Conservation (phyloP, 805 yeast species). For the Wickerhamiella spandovensis region DNA sequence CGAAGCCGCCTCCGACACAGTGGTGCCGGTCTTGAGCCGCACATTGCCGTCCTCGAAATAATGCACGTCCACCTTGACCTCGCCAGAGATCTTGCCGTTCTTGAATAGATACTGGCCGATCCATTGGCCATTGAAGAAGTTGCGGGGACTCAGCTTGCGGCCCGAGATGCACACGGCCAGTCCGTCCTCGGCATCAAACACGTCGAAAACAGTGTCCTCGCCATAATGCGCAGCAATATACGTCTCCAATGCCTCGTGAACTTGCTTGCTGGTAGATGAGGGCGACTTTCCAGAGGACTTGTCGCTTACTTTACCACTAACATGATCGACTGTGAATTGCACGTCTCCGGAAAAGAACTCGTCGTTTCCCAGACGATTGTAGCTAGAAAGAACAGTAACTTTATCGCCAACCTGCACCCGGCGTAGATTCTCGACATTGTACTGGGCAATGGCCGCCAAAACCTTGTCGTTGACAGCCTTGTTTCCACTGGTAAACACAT, state of each 20-base stretch:
- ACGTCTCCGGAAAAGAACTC: constrained; percentile 20
- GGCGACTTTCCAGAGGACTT: constrained; percentile 5
- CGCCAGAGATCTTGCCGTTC: constrained; percentile 23
- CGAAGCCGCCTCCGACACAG: constrained; percentile 10
- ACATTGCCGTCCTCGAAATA: constrained; percentile 96
- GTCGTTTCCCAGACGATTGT: constrained; percentile 11
- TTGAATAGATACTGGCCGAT: constrained; percentile 45
- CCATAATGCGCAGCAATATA: constrained; percentile 58
- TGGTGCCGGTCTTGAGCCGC: constrained; percentile 41
- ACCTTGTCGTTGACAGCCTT: constrained; percentile 10
- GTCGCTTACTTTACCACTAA: constrained; percentile 13
- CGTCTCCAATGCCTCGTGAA: constrained; percentile 24
- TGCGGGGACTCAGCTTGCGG: constrained; percentile 54
- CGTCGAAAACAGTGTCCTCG: constrained; percentile 30
- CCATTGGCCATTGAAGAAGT: constrained; percentile 89
- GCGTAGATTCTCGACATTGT: constrained; percentile 26
- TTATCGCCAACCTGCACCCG: constrained; percentile 13
- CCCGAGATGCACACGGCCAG: constrained; percentile 48
- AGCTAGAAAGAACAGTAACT: constrained; percentile 12
- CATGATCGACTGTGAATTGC: constrained; percentile 20
- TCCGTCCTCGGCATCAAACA: constrained; percentile 27
- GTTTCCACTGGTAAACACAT: constrained; percentile 14
- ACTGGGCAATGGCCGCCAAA: constrained; percentile 26
- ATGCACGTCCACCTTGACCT: constrained; percentile 60
- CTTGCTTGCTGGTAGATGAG: constrained; percentile 2